Evolutionary conservation across 257 asterid species (phyloP), one percentile per base, ranked within the genome.

Genomic region (Lycium barbarum): DNA sequence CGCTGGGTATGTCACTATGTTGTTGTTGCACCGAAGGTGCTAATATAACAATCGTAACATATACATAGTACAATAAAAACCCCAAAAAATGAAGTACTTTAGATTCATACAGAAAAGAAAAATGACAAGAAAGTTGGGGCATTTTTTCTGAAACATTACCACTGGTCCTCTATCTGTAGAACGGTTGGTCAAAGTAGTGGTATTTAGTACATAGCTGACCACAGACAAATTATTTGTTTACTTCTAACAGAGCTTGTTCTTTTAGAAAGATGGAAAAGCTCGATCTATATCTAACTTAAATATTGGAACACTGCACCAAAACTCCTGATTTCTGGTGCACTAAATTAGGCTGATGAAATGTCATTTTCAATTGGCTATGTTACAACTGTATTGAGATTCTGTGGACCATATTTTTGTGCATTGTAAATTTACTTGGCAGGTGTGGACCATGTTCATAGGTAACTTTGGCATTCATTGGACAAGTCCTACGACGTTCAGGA

Each of bases 291-390:
- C 5, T 76, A 35, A 49, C 45, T 76, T 14, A 76, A 74, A 1
- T 22, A 13, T 26, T 13, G 58, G 59, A 74, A 13, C 59, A 22
- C 40, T 47, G 57, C 45, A 51, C 20, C 63, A 76, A 26, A 26
- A 76, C 45, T 22, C 22, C 63, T 51, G 14, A 26, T 76, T 74
- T 76, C 45, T 76, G 43, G n/a, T 49, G 62, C 58, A 76, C 63
- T 76, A 51, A 51, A 76, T 15, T n/a, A 47, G n/a, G 47, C 18
- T 6, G 38, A 47, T 47, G 18, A 47, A 76, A 14, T 22, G 62
- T 22, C 22, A 76, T 51, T 76, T 74, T 22, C 62, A 76, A 49
- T 76, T 76, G 61, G 81, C 81, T 22, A 76, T 76, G 55, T 76
- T 76, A 76, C 62, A 49, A 76, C n/a, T 13, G 81, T 76, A 13